phyloP scores from a whole-genome alignment of 2,329 filamentous ascomycete genomes.

The Teratosphaeria pseudoeucalypti region DNA sequence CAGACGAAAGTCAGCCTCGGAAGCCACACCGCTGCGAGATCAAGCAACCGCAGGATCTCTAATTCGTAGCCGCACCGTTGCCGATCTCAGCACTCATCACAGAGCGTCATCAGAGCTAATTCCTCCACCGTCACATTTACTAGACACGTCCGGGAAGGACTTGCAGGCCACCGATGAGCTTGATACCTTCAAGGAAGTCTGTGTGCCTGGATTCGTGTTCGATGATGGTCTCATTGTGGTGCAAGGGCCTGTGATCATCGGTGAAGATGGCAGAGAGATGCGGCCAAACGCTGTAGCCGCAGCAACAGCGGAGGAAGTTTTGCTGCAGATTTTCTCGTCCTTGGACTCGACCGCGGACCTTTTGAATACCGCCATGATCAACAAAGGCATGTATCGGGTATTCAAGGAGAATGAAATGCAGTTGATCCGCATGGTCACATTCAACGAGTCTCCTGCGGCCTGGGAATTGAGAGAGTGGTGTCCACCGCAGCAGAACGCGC shows the following conservation, averaged over 20 bases:
- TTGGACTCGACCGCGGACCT: constrained; percentile 44
- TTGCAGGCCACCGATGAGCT: background rate
- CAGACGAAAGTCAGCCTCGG: background rate
- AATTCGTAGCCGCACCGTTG: background rate
- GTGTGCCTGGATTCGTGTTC: background rate
- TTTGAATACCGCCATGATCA: constrained; percentile 44
- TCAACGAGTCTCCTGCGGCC: constrained; percentile 46
- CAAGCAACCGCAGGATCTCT: background rate
- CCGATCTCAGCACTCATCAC: background rate
- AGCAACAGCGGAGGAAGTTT: constrained; percentile 36
- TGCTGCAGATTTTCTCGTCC: constrained; percentile 41
- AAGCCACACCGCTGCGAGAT: background rate
- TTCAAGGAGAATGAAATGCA: constrained; percentile 48
- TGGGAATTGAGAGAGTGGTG: constrained; percentile 52
- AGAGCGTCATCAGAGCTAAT: background rate
- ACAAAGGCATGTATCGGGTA: constrained; percentile 46
- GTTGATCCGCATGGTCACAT: constrained; percentile 42
- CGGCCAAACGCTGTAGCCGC: constrained; percentile 2
- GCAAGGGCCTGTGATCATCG: constrained; percentile 1
- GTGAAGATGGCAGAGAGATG: background rate
- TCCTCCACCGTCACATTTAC: background rate
- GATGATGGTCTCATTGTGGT: constrained; percentile 12
- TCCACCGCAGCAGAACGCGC: constrained; percentile 38
- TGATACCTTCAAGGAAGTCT: background rate
- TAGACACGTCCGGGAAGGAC: background rate